Evolutionary conservation across 352 stramenopile species (phyloP).

Genomic region (Pythium periplocum): DNA sequence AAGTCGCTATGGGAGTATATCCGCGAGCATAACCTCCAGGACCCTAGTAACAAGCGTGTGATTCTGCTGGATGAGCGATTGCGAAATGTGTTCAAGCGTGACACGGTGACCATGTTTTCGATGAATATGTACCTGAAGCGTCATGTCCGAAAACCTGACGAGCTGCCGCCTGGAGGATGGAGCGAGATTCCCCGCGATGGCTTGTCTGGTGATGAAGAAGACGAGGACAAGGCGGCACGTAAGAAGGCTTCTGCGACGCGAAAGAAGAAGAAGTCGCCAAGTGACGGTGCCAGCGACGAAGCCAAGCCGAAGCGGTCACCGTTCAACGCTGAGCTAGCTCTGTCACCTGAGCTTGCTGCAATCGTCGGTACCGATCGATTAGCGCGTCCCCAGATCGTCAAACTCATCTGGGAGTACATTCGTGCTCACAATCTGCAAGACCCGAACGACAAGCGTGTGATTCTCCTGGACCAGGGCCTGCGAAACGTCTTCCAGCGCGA

Average conservation of each 20-base stretch:
- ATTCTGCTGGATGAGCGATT: constrained; percentile 91
- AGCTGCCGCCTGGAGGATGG: constrained; percentile 68
- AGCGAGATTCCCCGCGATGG: constrained; percentile 64
- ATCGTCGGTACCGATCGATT: too few relatives aligned
- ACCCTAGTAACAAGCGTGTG: constrained; percentile 91
- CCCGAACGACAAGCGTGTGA: constrained; percentile 91
- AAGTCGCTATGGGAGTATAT: constrained; percentile 98
- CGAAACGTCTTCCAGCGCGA: constrained; percentile 73
- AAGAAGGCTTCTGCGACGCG: too few relatives aligned
- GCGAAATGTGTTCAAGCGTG: constrained; percentile 72
- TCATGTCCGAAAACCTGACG: constrained; percentile 65
- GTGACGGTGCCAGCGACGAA: too few relatives aligned
- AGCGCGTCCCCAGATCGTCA: too few relatives aligned
- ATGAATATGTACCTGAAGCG: constrained; percentile 90
- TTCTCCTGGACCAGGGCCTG: constrained; percentile 88
- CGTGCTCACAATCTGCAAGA: constrained; percentile 93
- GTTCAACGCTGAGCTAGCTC: too few relatives aligned
- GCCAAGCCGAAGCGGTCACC: too few relatives aligned
- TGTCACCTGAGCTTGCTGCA: too few relatives aligned
- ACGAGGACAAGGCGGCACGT: too few relatives aligned
- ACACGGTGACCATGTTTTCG: constrained; percentile 85
- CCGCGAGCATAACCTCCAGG: constrained; percentile 91
- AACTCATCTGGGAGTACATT: constrained; percentile 53
- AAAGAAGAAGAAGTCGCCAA: too few relatives aligned
- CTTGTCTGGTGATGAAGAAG: constrained; percentile 33